Evolutionary conservation across 2,329 filamentous ascomycete species (phyloP).

Genomic region (Stagonosporopsis rhizophila): DNA sequence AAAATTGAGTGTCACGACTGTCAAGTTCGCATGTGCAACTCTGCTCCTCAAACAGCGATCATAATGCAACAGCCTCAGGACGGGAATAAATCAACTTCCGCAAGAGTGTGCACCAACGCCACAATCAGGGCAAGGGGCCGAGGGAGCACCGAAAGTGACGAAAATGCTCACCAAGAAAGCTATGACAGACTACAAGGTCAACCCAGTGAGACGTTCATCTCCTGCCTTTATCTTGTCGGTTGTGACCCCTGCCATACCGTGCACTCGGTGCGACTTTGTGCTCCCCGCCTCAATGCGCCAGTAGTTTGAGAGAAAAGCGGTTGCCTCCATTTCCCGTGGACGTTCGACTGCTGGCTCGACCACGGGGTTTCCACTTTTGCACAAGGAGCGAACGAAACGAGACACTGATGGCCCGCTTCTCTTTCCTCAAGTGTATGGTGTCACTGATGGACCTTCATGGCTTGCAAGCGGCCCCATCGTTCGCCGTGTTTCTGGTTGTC

Average conservation of each 20-base stretch:
- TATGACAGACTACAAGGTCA: not conserved
- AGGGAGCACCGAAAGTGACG: not conserved
- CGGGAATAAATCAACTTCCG: not conserved
- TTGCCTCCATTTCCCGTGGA: slow-evolving; percentile 3
- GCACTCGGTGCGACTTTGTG: not conserved
- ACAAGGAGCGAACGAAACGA: not conserved
- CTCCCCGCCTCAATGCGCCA: not conserved
- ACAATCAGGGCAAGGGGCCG: not conserved
- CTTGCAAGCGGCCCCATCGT: slow-evolving; percentile 9
- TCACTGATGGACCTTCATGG: not conserved
- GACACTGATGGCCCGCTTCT: not conserved
- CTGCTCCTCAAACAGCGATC: not conserved
- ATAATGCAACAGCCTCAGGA: not conserved
- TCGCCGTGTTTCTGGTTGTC: not conserved
- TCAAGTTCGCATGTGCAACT: not conserved
- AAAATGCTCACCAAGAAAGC: not conserved
- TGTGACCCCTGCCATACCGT: not conserved
- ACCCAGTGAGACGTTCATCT: not conserved
- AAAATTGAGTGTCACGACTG: no score
- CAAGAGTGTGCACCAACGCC: not conserved
- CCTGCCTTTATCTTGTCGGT: not conserved
- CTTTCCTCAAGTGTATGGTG: slow-evolving; percentile 1
- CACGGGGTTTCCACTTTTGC: not conserved
- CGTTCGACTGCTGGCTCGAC: slow-evolving; percentile 3
- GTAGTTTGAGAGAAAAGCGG: not conserved